These are phyloP conservation scores for Garcia nutans DNA, from an alignment of 345 rosid genomes.

Conservation along the genomic window DNA sequence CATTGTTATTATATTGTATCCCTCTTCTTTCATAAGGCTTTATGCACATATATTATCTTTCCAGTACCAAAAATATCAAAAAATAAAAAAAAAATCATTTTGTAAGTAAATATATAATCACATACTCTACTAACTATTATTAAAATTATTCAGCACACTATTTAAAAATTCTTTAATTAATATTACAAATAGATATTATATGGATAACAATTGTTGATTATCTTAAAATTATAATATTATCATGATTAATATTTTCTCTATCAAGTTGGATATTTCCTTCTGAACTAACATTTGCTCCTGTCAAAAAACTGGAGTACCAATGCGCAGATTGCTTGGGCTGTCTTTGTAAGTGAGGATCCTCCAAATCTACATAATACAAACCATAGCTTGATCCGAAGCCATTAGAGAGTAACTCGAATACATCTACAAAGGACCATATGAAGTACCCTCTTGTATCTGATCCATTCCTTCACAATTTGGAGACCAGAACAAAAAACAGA, in stretches of 20 bases:
- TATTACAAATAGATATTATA: too few relatives aligned
- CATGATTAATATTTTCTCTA: not conserved
- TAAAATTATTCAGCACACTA: too few relatives aligned
- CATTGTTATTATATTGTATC: too few relatives aligned
- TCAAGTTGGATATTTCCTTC: slow-evolving; percentile 1
- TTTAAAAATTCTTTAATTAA: too few relatives aligned
- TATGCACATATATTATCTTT: too few relatives aligned
- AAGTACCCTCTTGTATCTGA: slow-evolving; percentile 49
- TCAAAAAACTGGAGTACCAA: slow-evolving; percentile 49
- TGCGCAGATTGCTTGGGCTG: slow-evolving; percentile 50
- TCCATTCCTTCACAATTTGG: slow-evolving; percentile 37
- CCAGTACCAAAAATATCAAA: too few relatives aligned
- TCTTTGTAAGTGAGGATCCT: slow-evolving; percentile 40
- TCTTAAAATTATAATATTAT: too few relatives aligned
- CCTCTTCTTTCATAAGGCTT: too few relatives aligned
- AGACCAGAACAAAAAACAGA: not conserved
- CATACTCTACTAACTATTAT: too few relatives aligned
- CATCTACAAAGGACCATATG: slow-evolving; percentile 48
- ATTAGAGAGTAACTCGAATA: slow-evolving; percentile 34
- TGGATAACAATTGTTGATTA: too few relatives aligned
- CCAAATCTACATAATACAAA: slow-evolving; percentile 44
- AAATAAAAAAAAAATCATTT: too few relatives aligned
- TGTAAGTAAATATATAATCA: too few relatives aligned
- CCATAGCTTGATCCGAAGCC: slow-evolving; percentile 43
- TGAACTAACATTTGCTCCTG: slow-evolving; percentile 15